Evolutionary conservation across 768 basidiomycete genomes (phyloP), one percentile per base, ranked within the genome.

Genomic region (Collybiopsis luxurians): DNA sequence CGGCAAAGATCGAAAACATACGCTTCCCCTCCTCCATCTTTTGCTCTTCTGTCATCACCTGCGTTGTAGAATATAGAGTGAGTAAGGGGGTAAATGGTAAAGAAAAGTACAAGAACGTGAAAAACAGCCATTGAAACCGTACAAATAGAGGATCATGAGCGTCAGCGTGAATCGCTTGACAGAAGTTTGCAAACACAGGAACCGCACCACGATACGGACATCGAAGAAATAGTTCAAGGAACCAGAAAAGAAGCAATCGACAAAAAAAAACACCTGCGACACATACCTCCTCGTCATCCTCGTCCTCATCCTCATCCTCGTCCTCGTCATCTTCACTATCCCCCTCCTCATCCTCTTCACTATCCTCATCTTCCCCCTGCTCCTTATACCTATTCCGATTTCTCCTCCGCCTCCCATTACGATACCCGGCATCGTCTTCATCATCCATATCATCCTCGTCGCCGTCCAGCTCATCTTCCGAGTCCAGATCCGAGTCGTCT

Each of bases 1-100:
- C 97, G 15, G 97, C 97, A 66, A 99, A 99, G 73, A 99, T 97
- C 61, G 94, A 95, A 78, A 99, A 99, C 97, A 99, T 99, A 50
- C 92, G 85, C 71, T 95, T 94, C 63, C 97, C 97, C 74, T 98
- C 97, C 72, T 98, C 96, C 90, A 96, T 95, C 74, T 96, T 95
- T 74, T 98, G 92, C 71, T 93, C 91, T 71, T 98, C 95, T 2
- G 95, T 95, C 83, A 96, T 84, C 46, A 82, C 77, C 86, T 89
- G 62, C 55, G n/a, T n/a, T n/a, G n/a, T n/a, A n/a, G n/a, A n/a
- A n/a, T n/a, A n/a, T n/a, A n/a, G n/a, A n/a, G n/a, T n/a, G n/a
- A n/a, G n/a, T n/a, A n/a, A n/a, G n/a, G n/a, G n/a, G n/a, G n/a
- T n/a, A n/a, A n/a, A n/a, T n/a, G n/a, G n/a, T n/a, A n/a, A n/a